Evolutionary conservation across 2,329 filamentous ascomycete genomes (phyloP), one percentile per base, ranked within the genome.

Genomic region (Diaporthe australafricana): DNA sequence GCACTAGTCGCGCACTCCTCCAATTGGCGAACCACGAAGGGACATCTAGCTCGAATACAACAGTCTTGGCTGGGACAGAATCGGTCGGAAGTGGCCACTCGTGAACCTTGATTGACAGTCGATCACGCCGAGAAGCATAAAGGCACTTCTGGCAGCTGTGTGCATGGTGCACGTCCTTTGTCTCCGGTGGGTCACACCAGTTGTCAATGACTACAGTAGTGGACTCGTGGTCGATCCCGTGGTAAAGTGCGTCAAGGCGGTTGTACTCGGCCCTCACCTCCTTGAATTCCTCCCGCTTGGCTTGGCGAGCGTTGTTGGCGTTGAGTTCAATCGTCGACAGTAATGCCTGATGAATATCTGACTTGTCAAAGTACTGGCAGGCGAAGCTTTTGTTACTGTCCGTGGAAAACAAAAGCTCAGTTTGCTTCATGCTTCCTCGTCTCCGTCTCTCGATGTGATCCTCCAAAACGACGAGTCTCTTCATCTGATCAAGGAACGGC

Each of bases 81-180:
- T 81, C 20, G 0, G 52, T 38, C 0, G 88, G 85, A 0, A 91
- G 79, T 0, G 89, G 89, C 88, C 88, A 90, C 75, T 92, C 89
- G 74, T 89, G 81, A 11, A 88, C 76, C 0, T 52, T 0, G 9
- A 92, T 90, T 0, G 32, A 47, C 0, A 92, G 70, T 0, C 4
- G 2, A 0, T 80, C 56, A 0, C 87, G 87, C n/a, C 77, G 1
- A 0, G 7, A 5, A 3, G 74, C 53, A 0, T 80, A 72, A 0
- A 2, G 1, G 74, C 87, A 90, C 67, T 81, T 83, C 1, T 3
- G 1, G 70, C 86, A 88, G 0, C 1, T 17, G 6, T 5, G 6
- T 16, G 16, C 5, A 35, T 20, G 25, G 38, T 65, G 55, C 2
- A 56, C 56, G 35, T 65, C 3, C 25, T 70, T 7, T 25, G 56